Evolutionary conservation across 139 green algal species (phyloP).

Genomic region (Eudorina sp.): DNA sequence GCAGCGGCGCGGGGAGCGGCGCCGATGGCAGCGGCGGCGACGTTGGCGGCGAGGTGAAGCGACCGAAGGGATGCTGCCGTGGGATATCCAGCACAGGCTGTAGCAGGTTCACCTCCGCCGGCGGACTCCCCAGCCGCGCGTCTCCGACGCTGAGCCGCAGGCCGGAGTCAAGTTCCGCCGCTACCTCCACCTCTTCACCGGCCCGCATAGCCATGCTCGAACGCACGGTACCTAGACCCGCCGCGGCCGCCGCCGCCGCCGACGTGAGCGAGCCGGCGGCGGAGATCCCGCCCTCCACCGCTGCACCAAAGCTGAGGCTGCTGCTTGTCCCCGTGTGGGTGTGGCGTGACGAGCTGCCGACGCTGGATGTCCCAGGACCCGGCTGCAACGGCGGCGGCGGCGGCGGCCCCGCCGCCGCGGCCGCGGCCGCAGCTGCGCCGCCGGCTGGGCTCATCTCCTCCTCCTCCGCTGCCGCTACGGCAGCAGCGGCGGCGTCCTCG

Average conservation of each 20-base stretch:
- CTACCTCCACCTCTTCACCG: not conserved
- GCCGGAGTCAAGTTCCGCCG: not conserved
- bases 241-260: not conserved
- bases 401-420: not conserved
- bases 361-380: not conserved
- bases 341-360: not conserved
- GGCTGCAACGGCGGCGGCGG: not conserved
- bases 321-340: not conserved
- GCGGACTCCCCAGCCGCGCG: not conserved
- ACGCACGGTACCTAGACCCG: too few species aligned
- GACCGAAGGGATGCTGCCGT: not conserved
- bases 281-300: not conserved
- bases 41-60: not conserved
- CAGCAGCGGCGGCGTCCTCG: not conserved
- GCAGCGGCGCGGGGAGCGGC: not conserved
- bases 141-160: too few species aligned
- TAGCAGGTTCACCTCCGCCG: not conserved
- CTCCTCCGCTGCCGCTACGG: not conserved
- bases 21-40: not conserved
- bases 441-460: not conserved
- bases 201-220: not conserved
- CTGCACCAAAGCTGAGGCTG: constrained; percentile 26
- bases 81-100: not conserved
- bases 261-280: not conserved
- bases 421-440: not conserved